phyloP scores from a whole-genome alignment of 2,329 filamentous ascomycete genomes.

The Neopestalotiopsis clavispora region DNA sequence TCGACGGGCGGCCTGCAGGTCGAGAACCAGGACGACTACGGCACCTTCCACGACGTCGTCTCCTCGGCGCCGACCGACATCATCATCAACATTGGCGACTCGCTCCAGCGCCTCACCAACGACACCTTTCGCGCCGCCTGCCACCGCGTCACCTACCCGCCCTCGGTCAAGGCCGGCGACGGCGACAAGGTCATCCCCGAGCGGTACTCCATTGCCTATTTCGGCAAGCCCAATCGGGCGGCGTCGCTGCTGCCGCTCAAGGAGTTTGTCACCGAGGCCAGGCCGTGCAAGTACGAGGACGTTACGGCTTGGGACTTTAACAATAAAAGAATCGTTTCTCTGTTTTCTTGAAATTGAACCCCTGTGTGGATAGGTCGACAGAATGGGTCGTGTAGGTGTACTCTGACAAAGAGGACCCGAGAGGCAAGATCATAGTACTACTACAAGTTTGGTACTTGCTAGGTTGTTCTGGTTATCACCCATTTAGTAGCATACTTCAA shows the following conservation, averaged over 20 bases:
- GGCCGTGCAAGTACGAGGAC: constrained; percentile 7
- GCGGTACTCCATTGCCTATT: constrained; percentile 9
- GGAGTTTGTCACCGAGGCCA: constrained; percentile 10
- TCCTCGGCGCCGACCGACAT: constrained; percentile 33
- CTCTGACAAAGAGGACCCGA: too few relatives aligned
- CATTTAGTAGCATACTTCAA: too few relatives aligned
- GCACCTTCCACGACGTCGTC: constrained; percentile 27
- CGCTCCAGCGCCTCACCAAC: constrained; percentile 37
- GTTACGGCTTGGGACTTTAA: constrained; percentile 10
- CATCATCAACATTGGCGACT: constrained; percentile 41
- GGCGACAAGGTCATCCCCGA: constrained; percentile 10
- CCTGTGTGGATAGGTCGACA: not conserved
- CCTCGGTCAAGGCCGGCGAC: constrained; percentile 2
- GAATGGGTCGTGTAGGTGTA: too few relatives aligned
- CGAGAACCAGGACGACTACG: constrained; percentile 17
- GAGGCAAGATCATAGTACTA: too few relatives aligned
- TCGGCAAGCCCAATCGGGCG: constrained; percentile 9
- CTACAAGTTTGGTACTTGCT: too few relatives aligned
- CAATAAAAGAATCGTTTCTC: not conserved
- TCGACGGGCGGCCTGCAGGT: constrained; percentile 30
- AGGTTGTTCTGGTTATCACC: too few relatives aligned
- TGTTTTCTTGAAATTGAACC: not conserved
- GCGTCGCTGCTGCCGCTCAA: constrained; percentile 12
- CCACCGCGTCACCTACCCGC: constrained; percentile 13
- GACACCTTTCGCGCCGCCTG: constrained; percentile 19